A percentile compares a stretch with the other conserved stretches of the same genome.
These are phyloP conservation scores for Cenchrus americanus DNA, from an alignment of 176 grass and related monocot genomes.

Conservation along the genomic window DNA sequence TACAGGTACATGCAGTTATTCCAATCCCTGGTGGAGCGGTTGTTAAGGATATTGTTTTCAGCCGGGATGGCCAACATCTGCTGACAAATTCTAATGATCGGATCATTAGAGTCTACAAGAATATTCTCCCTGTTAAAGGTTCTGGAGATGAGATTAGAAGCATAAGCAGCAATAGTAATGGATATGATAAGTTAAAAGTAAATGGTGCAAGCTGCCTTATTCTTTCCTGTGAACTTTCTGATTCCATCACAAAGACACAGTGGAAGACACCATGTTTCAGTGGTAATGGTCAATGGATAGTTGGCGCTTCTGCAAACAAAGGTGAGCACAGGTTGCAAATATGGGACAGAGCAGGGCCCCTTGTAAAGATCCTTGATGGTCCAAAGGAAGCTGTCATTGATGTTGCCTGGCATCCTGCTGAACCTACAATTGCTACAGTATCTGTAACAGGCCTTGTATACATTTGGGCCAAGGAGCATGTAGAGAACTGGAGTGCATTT, in stretches of 20 bases:
- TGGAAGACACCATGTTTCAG: conserved; percentile 99
- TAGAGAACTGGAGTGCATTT: conserved; percentile 96
- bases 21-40: conserved; percentile 72
- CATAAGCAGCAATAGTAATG: conserved; percentile 45
- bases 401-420: conserved; percentile 92
- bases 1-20: conserved; percentile 74
- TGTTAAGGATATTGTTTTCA: conserved; percentile 96
- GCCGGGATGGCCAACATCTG: conserved; percentile 80
- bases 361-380: conserved; percentile 96
- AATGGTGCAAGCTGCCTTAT: conserved; percentile 66
- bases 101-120: conserved; percentile 87
- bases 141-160: conserved; percentile 71
- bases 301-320: conserved; percentile 96
- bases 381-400: conserved; percentile 91
- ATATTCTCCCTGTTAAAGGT: conserved; percentile 69
- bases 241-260: conserved; percentile 88
- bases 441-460: conserved; percentile 76
- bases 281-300: conserved; percentile 93
- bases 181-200: conserved; percentile 75
- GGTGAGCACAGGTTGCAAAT: conserved; percentile 93
- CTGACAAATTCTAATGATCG: conserved; percentile 97
- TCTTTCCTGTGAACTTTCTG: conserved; percentile 83
- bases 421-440: conserved; percentile 76
- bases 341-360: conserved; percentile 79
- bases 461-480: conserved; percentile 91